Percentiles rank a stretch among this genome's conserved stretches.
Conservation (phyloP, 495 filamentous ascomycete genomes). For the Pseudevernia furfuracea region DNA sequence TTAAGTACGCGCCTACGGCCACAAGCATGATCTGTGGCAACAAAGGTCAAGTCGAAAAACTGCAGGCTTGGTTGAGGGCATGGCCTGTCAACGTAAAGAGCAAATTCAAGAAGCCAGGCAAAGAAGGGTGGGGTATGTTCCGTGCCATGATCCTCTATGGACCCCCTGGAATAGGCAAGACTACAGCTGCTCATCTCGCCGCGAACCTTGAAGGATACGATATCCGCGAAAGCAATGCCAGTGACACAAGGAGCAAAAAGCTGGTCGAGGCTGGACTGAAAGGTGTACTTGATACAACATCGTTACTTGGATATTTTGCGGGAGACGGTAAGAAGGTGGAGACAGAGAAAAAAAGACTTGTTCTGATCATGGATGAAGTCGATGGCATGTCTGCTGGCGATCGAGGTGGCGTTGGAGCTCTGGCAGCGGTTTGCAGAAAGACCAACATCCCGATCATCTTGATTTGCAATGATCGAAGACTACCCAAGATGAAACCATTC, state of each 20-base stretch:
- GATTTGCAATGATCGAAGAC: constrained; percentile 89
- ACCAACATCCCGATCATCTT: constrained; percentile 90
- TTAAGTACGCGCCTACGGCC: constrained; percentile 83
- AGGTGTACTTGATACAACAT: constrained; percentile 89
- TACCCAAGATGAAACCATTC: constrained; percentile 98
- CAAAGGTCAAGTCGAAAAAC: constrained; percentile 79
- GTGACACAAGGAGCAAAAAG: constrained; percentile 96
- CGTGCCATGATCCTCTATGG: constrained; percentile 89
- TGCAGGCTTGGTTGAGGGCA: constrained; percentile 75
- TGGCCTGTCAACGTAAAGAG: constrained; percentile 69
- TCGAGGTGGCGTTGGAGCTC: constrained; percentile 86
- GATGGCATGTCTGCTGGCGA: constrained; percentile 99
- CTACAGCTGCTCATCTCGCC: constrained; percentile 89
- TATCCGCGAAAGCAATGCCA: constrained; percentile 89
- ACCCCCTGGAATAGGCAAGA: constrained; percentile 95
- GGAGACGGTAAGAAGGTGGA: constrained; percentile 74
- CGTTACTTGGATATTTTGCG: constrained; percentile 87
- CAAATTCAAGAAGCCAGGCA: constrained; percentile 68
- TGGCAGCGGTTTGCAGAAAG: constrained; percentile 91
- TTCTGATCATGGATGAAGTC: constrained; percentile 98
- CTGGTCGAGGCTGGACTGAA: constrained; percentile 78
- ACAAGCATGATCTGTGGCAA: constrained; percentile 91
- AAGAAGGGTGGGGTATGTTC: constrained; percentile 69
- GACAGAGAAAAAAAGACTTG: constrained; percentile 75
- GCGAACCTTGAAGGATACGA: constrained; percentile 92